Evolutionary conservation across 225 moss, liverwort and hornwort genomes (phyloP).

Genomic region (Bryum argenteum): DNA sequence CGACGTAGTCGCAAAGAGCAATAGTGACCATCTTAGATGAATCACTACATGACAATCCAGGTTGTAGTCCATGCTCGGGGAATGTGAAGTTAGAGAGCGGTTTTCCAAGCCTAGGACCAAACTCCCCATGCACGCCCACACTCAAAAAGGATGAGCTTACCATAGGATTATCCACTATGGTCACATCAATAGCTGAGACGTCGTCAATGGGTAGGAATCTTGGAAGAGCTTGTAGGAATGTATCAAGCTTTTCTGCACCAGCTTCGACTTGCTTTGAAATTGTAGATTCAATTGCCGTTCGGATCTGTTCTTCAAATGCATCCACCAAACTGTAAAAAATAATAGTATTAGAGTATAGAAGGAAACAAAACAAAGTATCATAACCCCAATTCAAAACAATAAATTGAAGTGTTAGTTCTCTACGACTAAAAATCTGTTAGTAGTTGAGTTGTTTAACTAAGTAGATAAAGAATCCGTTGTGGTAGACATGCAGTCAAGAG

Average conservation of each 20-base stretch:
- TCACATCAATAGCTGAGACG: slow-evolving; percentile 69
- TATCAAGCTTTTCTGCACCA: slow-evolving; percentile 50
- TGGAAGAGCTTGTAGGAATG: slow-evolving; percentile 58
- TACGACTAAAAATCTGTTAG: too few species aligned
- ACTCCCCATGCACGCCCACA: slow-evolving; percentile 70
- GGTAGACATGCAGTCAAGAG: too few species aligned
- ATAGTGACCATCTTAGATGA: slow-evolving; percentile 85
- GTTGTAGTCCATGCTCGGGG: slow-evolving; percentile 42
- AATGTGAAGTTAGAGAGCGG: slow-evolving; percentile 37
- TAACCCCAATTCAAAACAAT: too few species aligned
- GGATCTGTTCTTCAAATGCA: slow-evolving; percentile 69
- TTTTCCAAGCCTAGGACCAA: slow-evolving; percentile 27
- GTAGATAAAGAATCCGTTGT: too few species aligned
- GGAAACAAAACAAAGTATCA: too few species aligned
- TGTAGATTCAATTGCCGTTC: slow-evolving; percentile 46
- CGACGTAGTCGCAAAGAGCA: slow-evolving; percentile 64
- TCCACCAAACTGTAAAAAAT: slow-evolving; percentile 53
- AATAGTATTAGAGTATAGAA: too few species aligned
- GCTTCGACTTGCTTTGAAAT: slow-evolving; percentile 41
- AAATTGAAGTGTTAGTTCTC: too few species aligned
- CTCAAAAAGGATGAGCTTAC: slow-evolving; percentile 69
- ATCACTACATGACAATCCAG: slow-evolving; percentile 56
- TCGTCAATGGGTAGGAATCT: slow-evolving; percentile 69
- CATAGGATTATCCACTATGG: slow-evolving; percentile 66
- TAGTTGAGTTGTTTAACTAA: too few species aligned